Conservation (phyloP, 257 asterid species). For the Jasminum sambac region DNA sequence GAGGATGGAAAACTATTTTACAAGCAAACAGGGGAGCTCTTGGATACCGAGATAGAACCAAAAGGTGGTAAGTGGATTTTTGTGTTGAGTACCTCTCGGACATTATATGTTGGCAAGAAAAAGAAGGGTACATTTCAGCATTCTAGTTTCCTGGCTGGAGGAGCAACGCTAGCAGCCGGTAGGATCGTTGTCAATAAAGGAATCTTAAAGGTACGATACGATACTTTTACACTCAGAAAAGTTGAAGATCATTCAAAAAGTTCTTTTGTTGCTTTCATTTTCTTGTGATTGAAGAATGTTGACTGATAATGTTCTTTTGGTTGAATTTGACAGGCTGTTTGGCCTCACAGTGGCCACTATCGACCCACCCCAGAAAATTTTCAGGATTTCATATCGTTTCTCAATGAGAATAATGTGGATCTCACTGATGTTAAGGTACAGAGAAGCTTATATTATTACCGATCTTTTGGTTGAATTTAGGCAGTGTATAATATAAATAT, state of each 20-base stretch:
- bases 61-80: constrained; percentile 87
- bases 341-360: constrained; percentile 99
- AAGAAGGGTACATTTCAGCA: constrained; percentile 86
- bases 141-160: constrained; percentile 95
- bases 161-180: constrained; percentile 94
- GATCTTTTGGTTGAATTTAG: too few species aligned
- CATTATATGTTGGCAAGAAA: constrained; percentile 80
- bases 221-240: constrained; percentile 15
- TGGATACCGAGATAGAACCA: constrained; percentile 62
- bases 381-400: constrained; percentile 65
- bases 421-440: constrained; percentile 71
- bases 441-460: not conserved
- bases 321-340: constrained; percentile 64
- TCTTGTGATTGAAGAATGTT: not conserved
- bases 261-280: not conserved
- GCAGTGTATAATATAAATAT: too few species aligned
- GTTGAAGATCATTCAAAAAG: not conserved
- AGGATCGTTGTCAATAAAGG: constrained; percentile 81
- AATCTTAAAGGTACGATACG: constrained; percentile 74
- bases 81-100: constrained; percentile 82
- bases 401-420: constrained; percentile 63
- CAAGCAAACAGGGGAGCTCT: constrained; percentile 56
- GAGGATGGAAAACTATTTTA: constrained; percentile 70
- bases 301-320: constrained; percentile 1
- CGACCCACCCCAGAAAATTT: constrained; percentile 86